Percentiles rank a stretch among this genome's conserved stretches.
Evolutionary conservation across 2,329 filamentous ascomycete genomes (phyloP).

Genomic region (Hypoxylon sp.): DNA sequence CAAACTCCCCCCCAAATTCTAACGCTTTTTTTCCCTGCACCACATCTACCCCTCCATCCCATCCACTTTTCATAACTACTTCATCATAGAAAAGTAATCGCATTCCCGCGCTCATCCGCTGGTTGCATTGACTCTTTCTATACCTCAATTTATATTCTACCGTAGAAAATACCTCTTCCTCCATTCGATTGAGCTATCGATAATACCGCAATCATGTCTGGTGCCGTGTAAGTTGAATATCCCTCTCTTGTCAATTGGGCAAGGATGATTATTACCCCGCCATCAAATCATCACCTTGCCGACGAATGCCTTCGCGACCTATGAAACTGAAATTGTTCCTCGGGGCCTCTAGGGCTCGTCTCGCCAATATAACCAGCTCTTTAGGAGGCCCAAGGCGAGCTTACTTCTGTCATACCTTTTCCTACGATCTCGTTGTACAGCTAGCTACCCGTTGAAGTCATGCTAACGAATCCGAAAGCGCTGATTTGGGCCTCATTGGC

Average conservation of each 20-base stretch:
- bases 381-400: conserved; percentile 73
- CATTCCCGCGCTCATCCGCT: conserved; percentile 39
- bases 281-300: conserved; percentile 45
- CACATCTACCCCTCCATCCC: conserved; percentile 39
- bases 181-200: conserved; percentile 37
- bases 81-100: conserved; percentile 54
- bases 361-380: conserved; percentile 75
- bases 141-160: conserved; percentile 27
- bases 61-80: conserved; percentile 46
- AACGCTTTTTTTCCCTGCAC: conserved; percentile 28
- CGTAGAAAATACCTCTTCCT: conserved; percentile 9
- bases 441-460: conserved; percentile 54
- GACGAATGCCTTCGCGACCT: conserved; percentile 51
- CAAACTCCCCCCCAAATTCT: conserved; percentile 29
- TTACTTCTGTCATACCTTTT: conserved; percentile 44
- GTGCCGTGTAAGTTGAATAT: conserved; percentile 74
- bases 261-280: conserved; percentile 42
- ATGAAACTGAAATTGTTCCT: conserved; percentile 53
- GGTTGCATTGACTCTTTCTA: conserved; percentile 38
- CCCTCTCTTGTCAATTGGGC: conserved; percentile 47
- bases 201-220: conserved; percentile 69
- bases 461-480: conserved; percentile 75
- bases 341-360: conserved; percentile 74
- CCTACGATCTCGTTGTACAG: conserved; percentile 43
- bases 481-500: conserved; percentile 93